Percentiles rank a stretch among this genome's conserved stretches.
Conservation (phyloP, 768 basidiomycete species). For the Sporobolomyces pararoseus region DNA sequence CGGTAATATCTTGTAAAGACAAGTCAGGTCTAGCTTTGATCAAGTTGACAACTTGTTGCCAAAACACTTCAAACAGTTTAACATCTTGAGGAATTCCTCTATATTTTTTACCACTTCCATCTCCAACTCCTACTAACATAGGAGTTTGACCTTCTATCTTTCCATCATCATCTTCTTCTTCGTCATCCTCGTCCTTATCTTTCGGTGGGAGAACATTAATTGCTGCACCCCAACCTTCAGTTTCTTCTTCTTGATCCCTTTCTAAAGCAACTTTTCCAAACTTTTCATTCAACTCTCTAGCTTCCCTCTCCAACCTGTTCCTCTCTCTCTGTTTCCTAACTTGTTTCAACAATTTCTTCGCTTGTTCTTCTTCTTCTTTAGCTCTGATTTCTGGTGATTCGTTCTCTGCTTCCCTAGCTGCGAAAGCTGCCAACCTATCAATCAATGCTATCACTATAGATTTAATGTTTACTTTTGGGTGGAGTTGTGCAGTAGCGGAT, state of each 20-base stretch:
- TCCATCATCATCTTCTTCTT: slow-evolving; percentile 29
- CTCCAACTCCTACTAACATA: slow-evolving; percentile 47
- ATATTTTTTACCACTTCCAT: slow-evolving; percentile 69
- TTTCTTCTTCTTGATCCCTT: slow-evolving; percentile 26
- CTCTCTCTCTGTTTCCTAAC: slow-evolving; percentile 60
- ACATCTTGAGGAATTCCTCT: slow-evolving; percentile 93
- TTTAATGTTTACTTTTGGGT: slow-evolving; percentile 98
- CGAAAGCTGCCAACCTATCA: slow-evolving; percentile 90
- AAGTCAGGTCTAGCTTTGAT: slow-evolving; percentile 98
- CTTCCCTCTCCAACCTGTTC: slow-evolving; percentile 5
- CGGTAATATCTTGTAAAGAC: slow-evolving; percentile 95
- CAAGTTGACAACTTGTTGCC: slow-evolving; percentile 95
- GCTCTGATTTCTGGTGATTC: slow-evolving; percentile 94
- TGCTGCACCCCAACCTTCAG: slow-evolving; percentile 33
- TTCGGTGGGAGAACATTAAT: slow-evolving; percentile 13
- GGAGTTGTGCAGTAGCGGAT: slow-evolving; percentile 88
- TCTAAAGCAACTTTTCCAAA: slow-evolving; percentile 18
- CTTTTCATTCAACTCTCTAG: background rate
- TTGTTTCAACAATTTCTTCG: slow-evolving; percentile 77
- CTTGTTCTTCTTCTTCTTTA: slow-evolving; percentile 86
- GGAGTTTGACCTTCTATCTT: slow-evolving; percentile 33
- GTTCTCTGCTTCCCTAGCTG: slow-evolving; percentile 92
- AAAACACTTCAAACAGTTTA: slow-evolving; percentile 94
- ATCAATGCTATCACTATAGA: slow-evolving; percentile 96
- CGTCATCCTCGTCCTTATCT: background rate